Evolutionary conservation across 2,329 filamentous ascomycete species (phyloP), one percentile per base, ranked within the genome.

Genomic region (Colletotrichum neosansevieriae): DNA sequence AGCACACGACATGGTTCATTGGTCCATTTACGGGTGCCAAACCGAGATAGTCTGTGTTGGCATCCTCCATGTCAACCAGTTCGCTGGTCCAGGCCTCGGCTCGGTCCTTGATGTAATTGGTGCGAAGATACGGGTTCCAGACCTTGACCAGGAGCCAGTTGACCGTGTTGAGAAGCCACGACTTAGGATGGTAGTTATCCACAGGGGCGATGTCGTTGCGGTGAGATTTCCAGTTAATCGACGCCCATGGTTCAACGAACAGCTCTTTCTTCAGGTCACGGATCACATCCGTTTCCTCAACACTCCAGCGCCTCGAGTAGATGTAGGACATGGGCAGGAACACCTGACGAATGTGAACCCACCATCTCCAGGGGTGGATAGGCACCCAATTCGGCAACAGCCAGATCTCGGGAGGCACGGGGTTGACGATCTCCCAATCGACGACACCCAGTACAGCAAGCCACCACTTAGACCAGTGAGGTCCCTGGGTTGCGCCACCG

Each of bases 381-480:
- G 94, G 94, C 3, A 94, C 86, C 94, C 94, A 97, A 78, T 97
- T 93, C 0, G 94, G 94, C 3, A 98, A 82, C 45, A 97, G 84
- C 96, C 96, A 99, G 50, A 98, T 79, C 81, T 99, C 96, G 0
- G 96, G 93, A 1, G 96, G 96, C 2, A 96, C 90, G 0, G 96
- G 96, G 74, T 98, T 99, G 73, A 98, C 94, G 67, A 96, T 90
- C 63, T 97, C 94, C 94, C 95, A 99, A 32, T 91, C 83, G 76
- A 90, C 90, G 4, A 98, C 87, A 15, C 94, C 94, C 69, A 99
- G 81, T 3, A 97, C 86, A 44, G 91, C 91, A 53, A 99, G 86
- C 94, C 94, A 98, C 79, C 97, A 97, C 77, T 99, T 99, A n/a
- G 89, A 89, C 96, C 96, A 99, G 77, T 98, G 96, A 21, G 96